These are phyloP conservation scores for Tricholomella constricta DNA, from an alignment of 768 basidiomycete genomes.

Conservation along the genomic window DNA sequence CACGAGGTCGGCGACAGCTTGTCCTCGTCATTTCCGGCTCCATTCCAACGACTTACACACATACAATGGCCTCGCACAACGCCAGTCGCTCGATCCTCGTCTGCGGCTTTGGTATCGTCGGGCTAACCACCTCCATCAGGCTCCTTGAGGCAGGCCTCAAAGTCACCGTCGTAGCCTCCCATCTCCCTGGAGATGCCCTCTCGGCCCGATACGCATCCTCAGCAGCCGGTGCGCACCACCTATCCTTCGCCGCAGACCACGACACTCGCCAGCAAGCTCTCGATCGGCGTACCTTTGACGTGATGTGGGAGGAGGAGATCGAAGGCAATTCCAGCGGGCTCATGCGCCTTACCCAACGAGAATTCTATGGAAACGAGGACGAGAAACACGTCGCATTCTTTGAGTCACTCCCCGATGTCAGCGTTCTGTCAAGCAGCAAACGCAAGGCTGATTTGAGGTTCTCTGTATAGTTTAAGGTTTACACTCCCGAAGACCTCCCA, in stretches of 20 bases:
- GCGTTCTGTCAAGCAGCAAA: not conserved
- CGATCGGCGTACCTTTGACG: slow-evolving; percentile 15
- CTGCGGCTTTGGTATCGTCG: slow-evolving; percentile 17
- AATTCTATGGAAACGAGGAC: slow-evolving; percentile 13
- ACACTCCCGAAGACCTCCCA: not conserved
- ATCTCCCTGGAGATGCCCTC: slow-evolving; percentile 14
- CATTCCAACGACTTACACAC: not conserved
- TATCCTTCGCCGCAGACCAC: slow-evolving; percentile 18
- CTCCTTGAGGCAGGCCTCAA: slow-evolving; percentile 14
- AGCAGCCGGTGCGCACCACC: slow-evolving; percentile 16
- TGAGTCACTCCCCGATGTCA: slow-evolving; percentile 14
- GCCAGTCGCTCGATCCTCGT: slow-evolving; percentile 3
- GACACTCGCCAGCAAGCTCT: slow-evolving; percentile 12
- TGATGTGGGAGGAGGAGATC: slow-evolving; percentile 17
- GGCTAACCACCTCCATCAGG: slow-evolving; percentile 13
- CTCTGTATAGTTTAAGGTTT: slow-evolving; percentile 8
- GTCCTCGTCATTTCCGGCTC: too few species aligned
- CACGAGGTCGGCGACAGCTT: too few species aligned
- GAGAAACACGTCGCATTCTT: slow-evolving; percentile 16
- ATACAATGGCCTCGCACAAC: not conserved
- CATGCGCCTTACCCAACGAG: slow-evolving; percentile 11
- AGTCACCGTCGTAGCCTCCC: slow-evolving; percentile 10
- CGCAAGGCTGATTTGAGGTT: not conserved
- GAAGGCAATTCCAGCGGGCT: slow-evolving; percentile 11
- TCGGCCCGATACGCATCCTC: slow-evolving; percentile 15